These are phyloP conservation scores for Fusarium mangiferae DNA, from an alignment of 2,329 filamentous ascomycete species.

Conservation along the genomic window DNA sequence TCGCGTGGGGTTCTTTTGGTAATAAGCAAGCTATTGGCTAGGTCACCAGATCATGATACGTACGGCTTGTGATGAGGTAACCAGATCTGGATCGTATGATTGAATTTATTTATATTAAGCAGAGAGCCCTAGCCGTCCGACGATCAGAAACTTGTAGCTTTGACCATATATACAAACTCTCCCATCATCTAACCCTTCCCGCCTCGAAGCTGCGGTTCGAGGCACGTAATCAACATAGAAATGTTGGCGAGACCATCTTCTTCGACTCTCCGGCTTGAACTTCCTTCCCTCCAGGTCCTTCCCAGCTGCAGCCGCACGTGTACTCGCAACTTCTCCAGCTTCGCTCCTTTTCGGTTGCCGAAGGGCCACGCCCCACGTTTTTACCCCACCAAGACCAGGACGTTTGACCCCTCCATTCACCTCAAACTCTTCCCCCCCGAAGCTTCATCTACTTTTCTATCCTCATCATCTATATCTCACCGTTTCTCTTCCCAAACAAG, in stretches of 20 bases:
- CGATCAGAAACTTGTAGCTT: neutral
- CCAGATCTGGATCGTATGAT: conserved; percentile 21
- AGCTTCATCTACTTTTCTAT: conserved; percentile 23
- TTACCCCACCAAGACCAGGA: conserved; percentile 38
- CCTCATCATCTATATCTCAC: conserved; percentile 10
- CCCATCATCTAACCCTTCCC: neutral
- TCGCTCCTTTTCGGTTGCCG: conserved; percentile 40
- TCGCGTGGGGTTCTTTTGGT: neutral
- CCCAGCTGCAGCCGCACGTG: conserved; percentile 37
- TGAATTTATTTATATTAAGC: neutral
- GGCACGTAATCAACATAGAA: neutral
- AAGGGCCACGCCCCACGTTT: conserved; percentile 35
- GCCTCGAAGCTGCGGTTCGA: neutral
- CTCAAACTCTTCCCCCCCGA: conserved; percentile 44
- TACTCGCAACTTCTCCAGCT: conserved; percentile 38
- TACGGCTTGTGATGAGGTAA: conserved; percentile 1
- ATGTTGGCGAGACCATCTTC: conserved; percentile 26
- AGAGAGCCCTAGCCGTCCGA: neutral
- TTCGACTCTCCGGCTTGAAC: conserved; percentile 2
- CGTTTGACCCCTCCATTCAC: conserved; percentile 41
- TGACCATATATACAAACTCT: neutral
- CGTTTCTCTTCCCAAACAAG: conserved; percentile 17
- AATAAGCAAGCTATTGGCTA: neutral
- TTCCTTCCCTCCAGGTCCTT: conserved; percentile 20
- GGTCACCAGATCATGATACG: conserved; percentile 13